Conservation (phyloP, 768 basidiomycete species). For the Mycena galericulata region DNA sequence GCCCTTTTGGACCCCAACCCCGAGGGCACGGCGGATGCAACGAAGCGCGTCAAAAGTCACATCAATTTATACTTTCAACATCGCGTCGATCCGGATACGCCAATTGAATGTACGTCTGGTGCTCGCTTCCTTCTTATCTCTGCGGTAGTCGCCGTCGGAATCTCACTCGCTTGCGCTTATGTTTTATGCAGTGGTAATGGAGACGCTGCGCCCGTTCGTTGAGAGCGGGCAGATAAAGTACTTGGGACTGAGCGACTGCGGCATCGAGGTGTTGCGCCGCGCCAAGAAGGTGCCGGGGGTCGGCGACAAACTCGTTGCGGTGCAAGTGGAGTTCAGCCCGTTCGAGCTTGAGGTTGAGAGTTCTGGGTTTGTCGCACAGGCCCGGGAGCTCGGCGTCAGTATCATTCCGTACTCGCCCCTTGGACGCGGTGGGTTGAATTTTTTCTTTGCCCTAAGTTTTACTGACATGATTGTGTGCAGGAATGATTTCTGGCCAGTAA, state of each 20-base stretch:
- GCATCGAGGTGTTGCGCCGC: conserved; percentile 38
- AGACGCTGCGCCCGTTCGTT: conserved; percentile 23
- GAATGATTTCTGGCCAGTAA: conserved; percentile 3
- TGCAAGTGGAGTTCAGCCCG: no score
- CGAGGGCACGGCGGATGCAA: background rate
- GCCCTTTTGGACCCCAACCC: background rate
- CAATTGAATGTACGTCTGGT: conserved; percentile 30
- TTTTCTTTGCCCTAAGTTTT: background rate
- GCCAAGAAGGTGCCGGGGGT: conserved; percentile 41
- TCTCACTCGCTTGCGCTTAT: background rate
- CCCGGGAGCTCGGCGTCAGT: conserved; percentile 41
- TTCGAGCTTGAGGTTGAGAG: conserved; percentile 28
- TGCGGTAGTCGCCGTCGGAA: no score
- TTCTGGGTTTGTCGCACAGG: conserved; percentile 35
- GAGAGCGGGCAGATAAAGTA: conserved; percentile 42
- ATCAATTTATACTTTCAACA: conserved; percentile 46
- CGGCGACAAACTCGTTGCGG: conserved; percentile 36
- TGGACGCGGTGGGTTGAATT: conserved; percentile 39
- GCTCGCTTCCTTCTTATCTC: background rate
- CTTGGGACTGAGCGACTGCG: conserved; percentile 45
- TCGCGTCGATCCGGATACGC: conserved; percentile 28
- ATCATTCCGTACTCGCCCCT: conserved; percentile 44
- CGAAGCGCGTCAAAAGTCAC: conserved; percentile 36
- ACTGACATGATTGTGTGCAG: background rate
- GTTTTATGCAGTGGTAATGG: conserved; percentile 31